Base-by-base conservation (phyloP, 2,329 filamentous ascomycete species). In the Aspergillus ochraceus region DNA sequence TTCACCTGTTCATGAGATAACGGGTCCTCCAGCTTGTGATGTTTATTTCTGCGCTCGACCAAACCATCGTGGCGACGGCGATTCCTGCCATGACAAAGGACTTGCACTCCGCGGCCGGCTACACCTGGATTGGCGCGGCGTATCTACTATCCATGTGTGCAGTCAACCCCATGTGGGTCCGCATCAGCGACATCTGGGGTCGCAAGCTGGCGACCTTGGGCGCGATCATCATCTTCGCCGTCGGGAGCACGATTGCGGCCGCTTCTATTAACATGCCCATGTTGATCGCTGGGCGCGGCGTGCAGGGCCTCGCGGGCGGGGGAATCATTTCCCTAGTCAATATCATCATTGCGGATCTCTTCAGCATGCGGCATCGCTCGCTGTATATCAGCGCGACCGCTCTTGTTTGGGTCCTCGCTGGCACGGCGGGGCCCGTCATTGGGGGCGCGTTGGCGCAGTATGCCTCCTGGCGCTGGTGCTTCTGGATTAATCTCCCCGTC, bases 91-190 rank as follows among this genome's bases (percentile, higher is more conserved):
- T 88, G 55, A 77, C 79, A 20, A 76, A 80, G 30, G 80, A 89
- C 59, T 84, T 93, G 60, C 68, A 85, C 46, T 90, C 88, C 4
- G 85, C 85, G 4, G 79, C 84, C 14, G 89, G 89, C 22, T 93
- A 91, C 73, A 86, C 87, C 12, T 92, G 90, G 90, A 88, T 93
- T 61, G 90, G 89, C 1, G 86, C 84, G 19, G 85, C 90, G 0
- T 93, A 89, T 71, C 78, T 91, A 2, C 83, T 92, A 11, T 87
- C 87, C n/a, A 86, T 85, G 66, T 86, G 88, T 0, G 86, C 88
- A 0, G 81, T 81, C 1, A 85, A 84, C 0, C 88, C 89, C 0
- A 83, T 88, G 17, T 92, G 89, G 90, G 88, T 87, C 3, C 84
- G 83, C 53, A 66, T 83, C 1, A 81, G 78, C 3, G 83, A 86